Conservation (phyloP, 176 grass and related monocot genomes). For the Microstegium vimineum region DNA sequence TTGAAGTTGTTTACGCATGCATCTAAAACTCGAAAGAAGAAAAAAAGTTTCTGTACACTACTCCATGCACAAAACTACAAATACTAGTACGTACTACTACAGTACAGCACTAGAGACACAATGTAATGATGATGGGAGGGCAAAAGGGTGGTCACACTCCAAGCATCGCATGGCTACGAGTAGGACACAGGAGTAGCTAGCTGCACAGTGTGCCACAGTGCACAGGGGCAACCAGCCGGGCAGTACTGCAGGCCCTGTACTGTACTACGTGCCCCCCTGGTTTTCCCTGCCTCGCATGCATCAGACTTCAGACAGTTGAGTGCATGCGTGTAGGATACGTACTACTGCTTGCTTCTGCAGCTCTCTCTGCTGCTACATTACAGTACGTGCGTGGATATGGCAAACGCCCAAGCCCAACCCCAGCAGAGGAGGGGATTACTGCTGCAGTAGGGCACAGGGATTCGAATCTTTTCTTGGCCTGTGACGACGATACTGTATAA, state of each 20-base stretch:
- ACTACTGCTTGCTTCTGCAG: not conserved
- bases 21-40: not conserved
- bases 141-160: not conserved
- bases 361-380: not conserved
- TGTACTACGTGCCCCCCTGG: not conserved
- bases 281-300: not conserved
- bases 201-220: not conserved
- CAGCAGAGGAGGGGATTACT: no score
- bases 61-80: not conserved
- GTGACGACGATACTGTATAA: not conserved
- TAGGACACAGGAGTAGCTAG: not conserved
- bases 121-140: not conserved
- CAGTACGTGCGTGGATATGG: slow-evolving; percentile 35
- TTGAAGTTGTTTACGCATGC: no score
- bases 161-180: slow-evolving; percentile 4
- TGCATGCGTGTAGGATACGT: not conserved
- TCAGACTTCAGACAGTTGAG: no score
- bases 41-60: not conserved
- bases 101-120: not conserved
- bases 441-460: slow-evolving; percentile 12
- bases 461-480: slow-evolving; percentile 41
- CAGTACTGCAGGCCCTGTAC: no score
- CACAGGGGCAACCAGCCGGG: no score
- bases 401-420: not conserved
- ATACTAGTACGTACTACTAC: not conserved